A percentile compares a stretch with the other conserved stretches of the same genome.
phyloP scores from a whole-genome alignment of 306 rosid species.

The Vigna radiata region DNA sequence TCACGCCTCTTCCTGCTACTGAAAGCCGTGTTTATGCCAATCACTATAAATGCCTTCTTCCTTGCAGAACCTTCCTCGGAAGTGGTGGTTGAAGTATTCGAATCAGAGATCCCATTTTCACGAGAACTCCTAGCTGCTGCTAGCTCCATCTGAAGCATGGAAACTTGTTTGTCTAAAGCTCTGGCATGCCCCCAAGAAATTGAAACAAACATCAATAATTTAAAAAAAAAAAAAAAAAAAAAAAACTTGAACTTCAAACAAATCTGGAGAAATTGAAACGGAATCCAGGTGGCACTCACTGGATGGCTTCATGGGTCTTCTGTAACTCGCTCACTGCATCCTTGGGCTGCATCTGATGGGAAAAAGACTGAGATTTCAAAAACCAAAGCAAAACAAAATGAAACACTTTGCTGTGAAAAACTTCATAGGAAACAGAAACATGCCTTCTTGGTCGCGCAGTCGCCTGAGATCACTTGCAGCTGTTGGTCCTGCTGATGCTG shows the following conservation, averaged over 20 bases:
- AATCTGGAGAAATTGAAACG: conserved; percentile 37
- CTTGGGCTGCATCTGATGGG: conserved; percentile 62
- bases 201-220: conserved; percentile 20
- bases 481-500: conserved; percentile 73
- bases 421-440: neutral
- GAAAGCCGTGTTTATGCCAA: conserved; percentile 98
- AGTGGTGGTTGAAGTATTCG: conserved; percentile 50
- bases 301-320: conserved; percentile 87
- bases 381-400: neutral
- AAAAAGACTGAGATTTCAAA: neutral
- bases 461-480: conserved; percentile 73
- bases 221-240: conserved; percentile 12
- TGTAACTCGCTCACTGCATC: conserved; percentile 68
- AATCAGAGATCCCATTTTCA: conserved; percentile 52
- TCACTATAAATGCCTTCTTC: conserved; percentile 84
- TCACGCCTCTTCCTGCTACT: conserved; percentile 97
- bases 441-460: conserved; percentile 64
- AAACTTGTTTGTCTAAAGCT: conserved; percentile 87
- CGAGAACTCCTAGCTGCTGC: conserved; percentile 78
- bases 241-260: conserved; percentile 20
- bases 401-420: neutral
- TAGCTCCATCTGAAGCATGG: conserved; percentile 79
- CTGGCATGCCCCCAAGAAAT: conserved; percentile 59
- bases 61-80: conserved; percentile 47
- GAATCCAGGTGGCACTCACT: conserved; percentile 69